Evolutionary conservation across 371 early-diverging fungal genomes (phyloP).

Genomic region (Mortierella sp.): DNA sequence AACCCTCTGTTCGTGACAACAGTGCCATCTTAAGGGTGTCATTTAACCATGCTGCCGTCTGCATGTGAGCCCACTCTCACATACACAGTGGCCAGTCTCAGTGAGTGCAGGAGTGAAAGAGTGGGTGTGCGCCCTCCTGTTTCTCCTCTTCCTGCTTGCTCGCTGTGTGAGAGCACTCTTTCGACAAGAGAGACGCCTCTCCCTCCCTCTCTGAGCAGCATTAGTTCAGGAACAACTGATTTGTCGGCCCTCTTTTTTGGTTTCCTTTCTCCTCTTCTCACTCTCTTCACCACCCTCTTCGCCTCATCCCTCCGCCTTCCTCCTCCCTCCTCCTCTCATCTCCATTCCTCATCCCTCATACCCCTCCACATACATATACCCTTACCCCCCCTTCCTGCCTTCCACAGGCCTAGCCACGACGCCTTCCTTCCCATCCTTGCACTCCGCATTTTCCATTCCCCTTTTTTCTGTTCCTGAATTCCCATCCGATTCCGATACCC

Average conservation of each 20-base stretch:
- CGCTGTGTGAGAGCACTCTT: neutral
- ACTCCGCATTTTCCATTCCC: neutral
- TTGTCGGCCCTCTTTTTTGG: neutral
- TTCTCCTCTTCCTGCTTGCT: neutral
- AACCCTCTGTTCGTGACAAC: too few relatives aligned
- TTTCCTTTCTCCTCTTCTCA: neutral
- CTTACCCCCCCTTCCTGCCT: neutral
- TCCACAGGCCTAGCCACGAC: slow-evolving; percentile 1
- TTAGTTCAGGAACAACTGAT: neutral
- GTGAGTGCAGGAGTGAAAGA: too few relatives aligned
- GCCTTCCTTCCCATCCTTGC: neutral
- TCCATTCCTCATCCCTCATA: slow-evolving; percentile 10
- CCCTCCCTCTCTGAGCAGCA: neutral
- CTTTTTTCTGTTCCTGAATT: neutral
- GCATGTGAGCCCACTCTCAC: too few relatives aligned
- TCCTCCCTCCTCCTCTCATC: slow-evolving; percentile 2
- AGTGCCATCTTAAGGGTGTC: too few relatives aligned
- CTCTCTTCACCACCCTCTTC: neutral
- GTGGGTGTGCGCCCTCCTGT: neutral
- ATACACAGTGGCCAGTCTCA: too few relatives aligned
- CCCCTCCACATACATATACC: neutral
- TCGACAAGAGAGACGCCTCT: neutral
- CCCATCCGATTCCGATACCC: neutral
- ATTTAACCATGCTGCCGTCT: too few relatives aligned
- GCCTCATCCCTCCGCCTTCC: neutral